These are phyloP conservation scores for Fusarium guadeloupense DNA, from an alignment of 2,329 filamentous ascomycete genomes.

Conservation along the genomic window DNA sequence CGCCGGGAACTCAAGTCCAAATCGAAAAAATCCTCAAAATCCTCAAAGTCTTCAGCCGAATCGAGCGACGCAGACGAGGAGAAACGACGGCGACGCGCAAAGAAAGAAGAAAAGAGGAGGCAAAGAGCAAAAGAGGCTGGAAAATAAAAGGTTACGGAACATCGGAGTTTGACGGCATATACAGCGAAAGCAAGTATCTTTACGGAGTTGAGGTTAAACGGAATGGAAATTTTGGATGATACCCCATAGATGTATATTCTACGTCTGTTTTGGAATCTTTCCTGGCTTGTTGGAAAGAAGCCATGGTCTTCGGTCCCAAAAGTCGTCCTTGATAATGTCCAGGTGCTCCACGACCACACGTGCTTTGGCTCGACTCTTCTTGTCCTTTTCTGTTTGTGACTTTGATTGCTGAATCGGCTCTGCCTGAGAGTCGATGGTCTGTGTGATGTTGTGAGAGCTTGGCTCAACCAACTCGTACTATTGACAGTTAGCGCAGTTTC, in stretches of 20 bases:
- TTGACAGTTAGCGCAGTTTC: constrained; percentile 35
- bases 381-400: constrained; percentile 84
- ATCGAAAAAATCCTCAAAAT: constrained; percentile 40
- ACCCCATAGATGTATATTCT: constrained; percentile 45
- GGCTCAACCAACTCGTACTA: constrained; percentile 78
- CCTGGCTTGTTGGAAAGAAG: constrained; percentile 78
- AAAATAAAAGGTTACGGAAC: constrained; percentile 20
- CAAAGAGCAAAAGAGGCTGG: constrained; percentile 42
- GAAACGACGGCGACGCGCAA: constrained; percentile 56
- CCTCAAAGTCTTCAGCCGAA: constrained; percentile 43
- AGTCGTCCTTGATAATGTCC: constrained; percentile 94
- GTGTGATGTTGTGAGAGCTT: constrained; percentile 55
- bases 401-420: constrained; percentile 71
- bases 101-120: constrained; percentile 54
- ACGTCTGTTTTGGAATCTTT: constrained; percentile 70
- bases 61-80: constrained; percentile 52
- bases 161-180: constrained; percentile 17
- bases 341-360: constrained; percentile 83
- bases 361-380: constrained; percentile 82
- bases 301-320: constrained; percentile 91
- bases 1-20: constrained; percentile 40
- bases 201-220: constrained; percentile 42
- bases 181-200: constrained; percentile 36
- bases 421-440: constrained; percentile 59
- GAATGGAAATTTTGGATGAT: constrained; percentile 43